Evolutionary conservation across 148 eudicot genomes (phyloP), one percentile per base, ranked within the genome.

Genomic region (Rhododendron kiyosumense): DNA sequence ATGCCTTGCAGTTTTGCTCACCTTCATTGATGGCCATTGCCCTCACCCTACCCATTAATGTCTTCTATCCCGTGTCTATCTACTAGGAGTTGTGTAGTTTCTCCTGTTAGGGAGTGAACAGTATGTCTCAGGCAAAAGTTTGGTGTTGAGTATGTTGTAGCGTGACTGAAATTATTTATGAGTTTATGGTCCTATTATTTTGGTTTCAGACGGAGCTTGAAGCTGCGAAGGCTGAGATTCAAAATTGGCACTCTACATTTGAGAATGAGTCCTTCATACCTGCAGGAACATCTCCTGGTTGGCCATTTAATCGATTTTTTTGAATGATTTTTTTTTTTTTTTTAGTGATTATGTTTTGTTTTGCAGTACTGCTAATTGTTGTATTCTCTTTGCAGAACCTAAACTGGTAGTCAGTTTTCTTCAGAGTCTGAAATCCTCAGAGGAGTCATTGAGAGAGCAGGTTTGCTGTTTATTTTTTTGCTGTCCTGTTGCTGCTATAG

Each of bases 361-460:
- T 26, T 17, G 43, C 46, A n/a, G 41, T 30, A 20, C 69, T 79
- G 63, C 41, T 85, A 26, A 71, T 83, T 61, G 17, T 45, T 28
- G 26, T 87, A 14, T 84, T 87, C 71, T 86, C 67, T 74, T 69
- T 87, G 85, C 73, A 97, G 99, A 94, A 88, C 98, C 98, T 78
- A 94, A 89, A 89, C 85, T 92, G 41, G 98, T 97, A 18, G 90
- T 96, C 88, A 93, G 84, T 86, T 94, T 92, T 89, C 94, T 94
- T 81, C 98, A 93, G 88, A 89, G 89, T 85, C 87, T 97, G 84
- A 94, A 90, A 88, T 92, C 96, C 36, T 94, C 99, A 24, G 99
- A 97, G 86, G 98, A 95, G 90, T 93, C 96, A 11, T 81, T 97
- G 82, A 90, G 92, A 88, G 99, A 97, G 91, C 98, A 95, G 96